Evolutionary conservation across 352 stramenopile genomes (phyloP).

Genomic region (Globisporangium echinulatum): DNA sequence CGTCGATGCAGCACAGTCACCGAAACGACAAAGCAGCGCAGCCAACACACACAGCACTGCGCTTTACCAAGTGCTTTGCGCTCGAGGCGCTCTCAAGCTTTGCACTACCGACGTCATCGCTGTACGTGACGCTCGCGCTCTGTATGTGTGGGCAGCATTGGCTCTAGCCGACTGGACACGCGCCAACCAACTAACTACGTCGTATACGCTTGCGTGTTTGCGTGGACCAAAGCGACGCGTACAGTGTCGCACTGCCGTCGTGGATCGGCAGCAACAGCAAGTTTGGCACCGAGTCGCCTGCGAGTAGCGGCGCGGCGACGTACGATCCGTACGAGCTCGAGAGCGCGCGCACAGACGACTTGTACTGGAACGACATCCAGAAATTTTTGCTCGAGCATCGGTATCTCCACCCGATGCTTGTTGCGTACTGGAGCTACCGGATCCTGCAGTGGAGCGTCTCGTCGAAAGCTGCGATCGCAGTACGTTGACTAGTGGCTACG

Average conservation of each 20-base stretch:
- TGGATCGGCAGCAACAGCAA: constrained; percentile 34
- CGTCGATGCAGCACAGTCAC: constrained; percentile 9
- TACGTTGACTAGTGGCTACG: constrained; percentile 13
- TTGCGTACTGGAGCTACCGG: constrained; percentile 61
- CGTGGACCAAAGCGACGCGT: constrained; percentile 18
- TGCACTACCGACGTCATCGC: neutral
- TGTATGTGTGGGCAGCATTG: neutral
- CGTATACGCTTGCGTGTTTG: neutral
- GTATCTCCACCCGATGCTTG: constrained; percentile 58
- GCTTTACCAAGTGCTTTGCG: constrained; percentile 8
- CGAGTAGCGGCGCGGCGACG: neutral
- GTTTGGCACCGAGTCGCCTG: constrained; percentile 13
- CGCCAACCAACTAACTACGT: neutral
- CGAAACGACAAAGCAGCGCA: neutral
- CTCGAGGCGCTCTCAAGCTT: constrained; percentile 5
- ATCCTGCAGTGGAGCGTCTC: constrained; percentile 68
- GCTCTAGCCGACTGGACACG: too few relatives aligned
- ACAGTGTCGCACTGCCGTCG: constrained; percentile 26
- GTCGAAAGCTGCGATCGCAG: constrained; percentile 41
- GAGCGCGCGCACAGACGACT: constrained; percentile 56
- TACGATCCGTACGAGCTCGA: constrained; percentile 71
- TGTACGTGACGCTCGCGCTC: constrained; percentile 4
- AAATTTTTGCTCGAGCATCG: constrained; percentile 45
- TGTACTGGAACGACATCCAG: constrained; percentile 80
- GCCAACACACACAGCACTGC: neutral